A percentile compares a stretch with the other conserved stretches of the same genome.
Evolutionary conservation across 169 alveolate species (phyloP).

Genomic region (Eimeria tenella): DNA sequence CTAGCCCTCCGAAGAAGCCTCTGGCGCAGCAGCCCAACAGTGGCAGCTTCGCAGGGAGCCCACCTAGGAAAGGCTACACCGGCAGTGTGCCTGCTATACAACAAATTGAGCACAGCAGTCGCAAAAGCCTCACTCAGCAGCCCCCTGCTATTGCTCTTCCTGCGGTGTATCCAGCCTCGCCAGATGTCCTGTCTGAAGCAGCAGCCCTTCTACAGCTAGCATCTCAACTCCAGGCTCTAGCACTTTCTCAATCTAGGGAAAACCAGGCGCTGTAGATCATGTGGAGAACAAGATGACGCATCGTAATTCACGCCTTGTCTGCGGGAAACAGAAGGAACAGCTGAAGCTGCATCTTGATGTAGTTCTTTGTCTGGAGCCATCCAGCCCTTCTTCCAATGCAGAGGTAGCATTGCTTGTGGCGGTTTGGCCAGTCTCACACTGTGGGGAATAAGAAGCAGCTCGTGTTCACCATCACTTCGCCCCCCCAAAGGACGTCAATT

Average conservation of each 20-base stretch:
- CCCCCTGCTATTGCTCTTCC: not conserved
- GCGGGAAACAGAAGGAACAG: not conserved
- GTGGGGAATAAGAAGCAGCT: too few relatives aligned
- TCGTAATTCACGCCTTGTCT: not conserved
- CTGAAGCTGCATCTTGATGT: not conserved
- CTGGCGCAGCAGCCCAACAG: not conserved
- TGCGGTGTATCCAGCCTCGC: not conserved
- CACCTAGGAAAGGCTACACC: not conserved
- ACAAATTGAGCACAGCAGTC: not conserved
- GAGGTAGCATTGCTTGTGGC: not conserved
- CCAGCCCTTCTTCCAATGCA: not conserved
- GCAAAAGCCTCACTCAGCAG: not conserved
- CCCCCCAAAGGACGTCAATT: too few relatives aligned
- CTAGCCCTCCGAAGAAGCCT: not conserved
- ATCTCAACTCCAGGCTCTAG: not conserved
- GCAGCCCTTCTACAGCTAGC: slow-evolving; percentile 22
- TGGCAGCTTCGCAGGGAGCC: not conserved
- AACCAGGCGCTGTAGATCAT: not conserved
- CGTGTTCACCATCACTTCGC: too few relatives aligned
- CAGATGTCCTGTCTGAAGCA: not conserved
- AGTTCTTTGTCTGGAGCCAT: not conserved
- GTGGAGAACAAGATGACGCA: not conserved
- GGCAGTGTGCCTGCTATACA: not conserved
- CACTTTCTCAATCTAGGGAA: not conserved
- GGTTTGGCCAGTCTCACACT: too few relatives aligned